Evolutionary conservation across 75 land plant species (phyloP).

Genomic region (Picea glauca): DNA sequence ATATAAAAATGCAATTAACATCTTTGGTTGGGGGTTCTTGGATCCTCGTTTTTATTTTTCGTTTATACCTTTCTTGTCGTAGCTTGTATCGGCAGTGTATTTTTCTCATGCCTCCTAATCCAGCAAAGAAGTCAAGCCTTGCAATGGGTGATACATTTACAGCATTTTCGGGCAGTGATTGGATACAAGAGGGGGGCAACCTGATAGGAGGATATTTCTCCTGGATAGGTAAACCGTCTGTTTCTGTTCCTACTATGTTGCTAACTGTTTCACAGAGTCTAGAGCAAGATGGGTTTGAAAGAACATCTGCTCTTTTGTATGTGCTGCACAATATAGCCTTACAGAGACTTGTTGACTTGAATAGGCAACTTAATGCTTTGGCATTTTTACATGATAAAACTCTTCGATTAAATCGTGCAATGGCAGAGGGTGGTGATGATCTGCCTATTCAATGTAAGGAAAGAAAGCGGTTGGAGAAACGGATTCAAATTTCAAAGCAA

Average conservation of each 20-base stretch:
- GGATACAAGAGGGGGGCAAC: conserved; percentile 22
- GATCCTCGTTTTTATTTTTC: conserved; percentile 53
- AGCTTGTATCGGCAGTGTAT: conserved; percentile 62
- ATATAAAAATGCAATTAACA: conserved; percentile 1
- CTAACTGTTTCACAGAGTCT: conserved; percentile 14
- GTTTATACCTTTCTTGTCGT: conserved; percentile 54
- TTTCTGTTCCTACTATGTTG: conserved; percentile 44
- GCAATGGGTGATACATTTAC: conserved; percentile 35
- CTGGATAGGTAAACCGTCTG: conserved; percentile 44
- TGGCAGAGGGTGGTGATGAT: conserved; percentile 14
- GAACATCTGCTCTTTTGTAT: conserved; percentile 36
- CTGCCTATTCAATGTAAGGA: conserved; percentile 13
- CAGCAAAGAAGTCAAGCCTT: conserved; percentile 49
- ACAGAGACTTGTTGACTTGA: conserved; percentile 75
- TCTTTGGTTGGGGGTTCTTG: conserved; percentile 15
- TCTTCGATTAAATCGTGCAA: neutral
- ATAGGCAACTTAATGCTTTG: conserved; percentile 45
- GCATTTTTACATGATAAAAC: conserved; percentile 39
- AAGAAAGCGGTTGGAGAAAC: conserved; percentile 27
- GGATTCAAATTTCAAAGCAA: conserved; percentile 22
- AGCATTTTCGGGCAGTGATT: conserved; percentile 36
- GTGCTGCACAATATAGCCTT: conserved; percentile 50
- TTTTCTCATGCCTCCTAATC: conserved; percentile 68
- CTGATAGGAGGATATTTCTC: conserved; percentile 55
- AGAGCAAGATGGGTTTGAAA: conserved; percentile 10